A percentile compares a stretch with the other conserved stretches of the same genome.
phyloP scores from a whole-genome alignment of 768 basidiomycete species.

The Amanita subjunquillea region DNA sequence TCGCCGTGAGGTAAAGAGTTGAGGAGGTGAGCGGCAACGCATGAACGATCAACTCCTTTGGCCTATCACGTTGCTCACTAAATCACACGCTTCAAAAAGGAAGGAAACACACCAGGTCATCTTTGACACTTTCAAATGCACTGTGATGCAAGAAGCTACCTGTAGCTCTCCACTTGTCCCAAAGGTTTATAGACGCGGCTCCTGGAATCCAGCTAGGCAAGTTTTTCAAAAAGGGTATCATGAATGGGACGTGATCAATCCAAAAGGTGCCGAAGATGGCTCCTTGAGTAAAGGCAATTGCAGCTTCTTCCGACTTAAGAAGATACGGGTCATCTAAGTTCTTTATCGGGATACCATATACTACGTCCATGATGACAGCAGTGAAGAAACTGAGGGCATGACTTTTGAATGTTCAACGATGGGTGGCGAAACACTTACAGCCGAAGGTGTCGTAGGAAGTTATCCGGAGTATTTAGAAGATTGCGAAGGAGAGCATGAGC shows the following conservation, averaged over 20 bases:
- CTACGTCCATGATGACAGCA: not conserved
- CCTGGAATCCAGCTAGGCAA: conserved; percentile 25
- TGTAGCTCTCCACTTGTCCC: conserved; percentile 19
- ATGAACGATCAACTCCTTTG: not conserved
- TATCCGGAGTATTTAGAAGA: not conserved
- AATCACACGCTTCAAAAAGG: not conserved
- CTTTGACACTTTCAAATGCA: conserved; percentile 22
- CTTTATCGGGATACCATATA: not conserved
- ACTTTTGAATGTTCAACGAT: not conserved
- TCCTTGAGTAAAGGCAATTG: not conserved
- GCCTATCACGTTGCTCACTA: not conserved
- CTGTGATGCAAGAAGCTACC: conserved; percentile 18
- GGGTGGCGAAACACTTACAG: not conserved
- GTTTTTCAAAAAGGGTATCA: conserved; percentile 9
- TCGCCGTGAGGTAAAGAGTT: not conserved
- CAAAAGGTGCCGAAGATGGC: not conserved
- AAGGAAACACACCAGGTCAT: conserved; percentile 16
- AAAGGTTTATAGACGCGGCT: conserved; percentile 26
- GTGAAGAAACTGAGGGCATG: not conserved
- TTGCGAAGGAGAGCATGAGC: not conserved
- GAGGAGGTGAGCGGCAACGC: not conserved
- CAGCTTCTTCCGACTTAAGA: not conserved
- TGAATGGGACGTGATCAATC: conserved; percentile 1
- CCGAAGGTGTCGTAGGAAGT: not conserved
- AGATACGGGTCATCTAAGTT: not conserved